These are phyloP conservation scores for Adansonia madagascariensis DNA, from an alignment of 441 rosid species.

Conservation along the genomic window DNA sequence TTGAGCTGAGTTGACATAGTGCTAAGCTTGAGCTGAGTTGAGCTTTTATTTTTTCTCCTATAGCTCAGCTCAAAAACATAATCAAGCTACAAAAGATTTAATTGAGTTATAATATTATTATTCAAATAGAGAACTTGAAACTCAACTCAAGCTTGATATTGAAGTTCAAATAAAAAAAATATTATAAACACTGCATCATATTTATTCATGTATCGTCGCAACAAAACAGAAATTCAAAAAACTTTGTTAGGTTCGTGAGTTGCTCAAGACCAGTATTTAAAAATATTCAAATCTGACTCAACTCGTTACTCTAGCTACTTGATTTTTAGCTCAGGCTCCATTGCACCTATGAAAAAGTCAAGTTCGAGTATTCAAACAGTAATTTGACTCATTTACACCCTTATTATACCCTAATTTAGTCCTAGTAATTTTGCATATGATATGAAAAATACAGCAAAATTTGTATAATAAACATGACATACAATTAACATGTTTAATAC, in stretches of 20 bases:
- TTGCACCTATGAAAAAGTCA: background rate
- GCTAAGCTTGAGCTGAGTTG: background rate
- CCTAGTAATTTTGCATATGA: too few relatives aligned
- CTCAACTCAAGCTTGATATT: background rate
- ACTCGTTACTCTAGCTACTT: background rate
- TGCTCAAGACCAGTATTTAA: background rate
- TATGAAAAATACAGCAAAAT: too few relatives aligned
- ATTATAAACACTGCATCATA: background rate
- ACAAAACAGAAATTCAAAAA: background rate
- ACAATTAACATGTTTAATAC: too few relatives aligned
- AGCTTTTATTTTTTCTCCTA: background rate
- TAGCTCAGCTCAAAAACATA: background rate
- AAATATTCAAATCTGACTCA: background rate
- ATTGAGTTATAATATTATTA: background rate
- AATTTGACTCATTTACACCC: background rate
- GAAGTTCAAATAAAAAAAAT: background rate
- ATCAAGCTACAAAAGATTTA: background rate
- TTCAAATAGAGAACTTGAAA: background rate
- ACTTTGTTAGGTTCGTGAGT: background rate
- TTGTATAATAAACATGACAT: too few relatives aligned
- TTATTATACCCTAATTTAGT: too few relatives aligned
- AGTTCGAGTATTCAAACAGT: background rate
- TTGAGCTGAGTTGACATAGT: background rate
- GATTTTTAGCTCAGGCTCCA: too few relatives aligned
- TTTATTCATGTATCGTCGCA: background rate